Conservation (phyloP, 2,329 filamentous ascomycete species). For the Talaromyces rugulosus region DNA sequence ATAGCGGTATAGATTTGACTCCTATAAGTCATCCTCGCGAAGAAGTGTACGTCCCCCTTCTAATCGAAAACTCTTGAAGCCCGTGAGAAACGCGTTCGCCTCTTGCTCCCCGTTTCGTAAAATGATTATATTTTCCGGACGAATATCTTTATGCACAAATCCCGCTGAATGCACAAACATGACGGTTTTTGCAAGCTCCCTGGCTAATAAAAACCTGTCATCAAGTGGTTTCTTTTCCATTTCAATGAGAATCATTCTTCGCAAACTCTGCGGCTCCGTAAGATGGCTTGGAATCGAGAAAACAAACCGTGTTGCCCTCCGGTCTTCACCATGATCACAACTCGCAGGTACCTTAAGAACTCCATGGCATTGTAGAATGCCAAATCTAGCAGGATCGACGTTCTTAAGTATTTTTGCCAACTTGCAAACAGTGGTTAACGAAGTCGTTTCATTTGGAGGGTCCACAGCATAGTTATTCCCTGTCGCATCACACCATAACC, state of each 20-base stretch:
- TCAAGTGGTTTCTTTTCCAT: slow-evolving; percentile 20
- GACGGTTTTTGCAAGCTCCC: slow-evolving; percentile 23
- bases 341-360: slow-evolving; percentile 7
- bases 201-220: slow-evolving; percentile 26
- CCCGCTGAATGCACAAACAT: slow-evolving; percentile 23
- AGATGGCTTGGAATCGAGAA: slow-evolving; percentile 15
- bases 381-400: slow-evolving; percentile 17
- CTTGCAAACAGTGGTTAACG: slow-evolving; percentile 11
- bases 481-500: not conserved
- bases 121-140: slow-evolving; percentile 29
- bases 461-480: not conserved
- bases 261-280: slow-evolving; percentile 12
- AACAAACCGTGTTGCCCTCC: not conserved
- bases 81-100: slow-evolving; percentile 37
- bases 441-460: not conserved
- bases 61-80: slow-evolving; percentile 42
- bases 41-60: slow-evolving; percentile 28
- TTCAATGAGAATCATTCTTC: slow-evolving; percentile 17
- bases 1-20: slow-evolving; percentile 50
- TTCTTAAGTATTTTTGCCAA: slow-evolving; percentile 17
- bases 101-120: slow-evolving; percentile 19
- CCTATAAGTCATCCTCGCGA: slow-evolving; percentile 36
- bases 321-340: not conserved
- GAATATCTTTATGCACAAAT: slow-evolving; percentile 34
- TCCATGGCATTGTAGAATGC: slow-evolving; percentile 18